These are phyloP conservation scores for Phalaenopsis equestris DNA, from an alignment of 106 monocot genomes.

Conservation along the genomic window DNA sequence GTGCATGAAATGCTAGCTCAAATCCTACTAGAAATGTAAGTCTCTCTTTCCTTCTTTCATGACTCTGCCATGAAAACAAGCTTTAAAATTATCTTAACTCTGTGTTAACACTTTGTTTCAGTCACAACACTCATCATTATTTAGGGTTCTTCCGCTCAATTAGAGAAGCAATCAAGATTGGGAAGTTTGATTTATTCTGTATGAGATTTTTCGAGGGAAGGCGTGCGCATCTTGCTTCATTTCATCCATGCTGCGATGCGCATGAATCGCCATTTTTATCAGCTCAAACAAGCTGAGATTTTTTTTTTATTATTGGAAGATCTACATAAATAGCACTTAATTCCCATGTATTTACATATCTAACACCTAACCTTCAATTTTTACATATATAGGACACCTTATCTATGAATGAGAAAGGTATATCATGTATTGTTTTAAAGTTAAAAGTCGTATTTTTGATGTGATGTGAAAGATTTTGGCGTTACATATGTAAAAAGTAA, in stretches of 20 bases:
- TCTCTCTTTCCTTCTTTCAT: not conserved
- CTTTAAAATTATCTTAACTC: not conserved
- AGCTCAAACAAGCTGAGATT: not conserved
- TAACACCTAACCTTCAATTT: too few relatives aligned
- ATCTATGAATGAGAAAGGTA: too few relatives aligned
- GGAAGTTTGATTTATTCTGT: slow-evolving; percentile 51
- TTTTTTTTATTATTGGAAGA: too few relatives aligned
- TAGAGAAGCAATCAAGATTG: slow-evolving; percentile 60
- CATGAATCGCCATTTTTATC: slow-evolving; percentile 10
- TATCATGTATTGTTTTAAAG: too few relatives aligned
- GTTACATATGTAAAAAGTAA: too few relatives aligned
- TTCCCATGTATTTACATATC: too few relatives aligned
- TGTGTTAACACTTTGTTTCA: slow-evolving; percentile 20
- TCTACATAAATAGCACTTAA: too few relatives aligned
- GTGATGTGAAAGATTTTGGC: too few relatives aligned
- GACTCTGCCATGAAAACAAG: not conserved
- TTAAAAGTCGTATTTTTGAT: too few relatives aligned
- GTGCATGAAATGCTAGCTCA: slow-evolving; percentile 96
- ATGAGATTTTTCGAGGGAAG: slow-evolving; percentile 49
- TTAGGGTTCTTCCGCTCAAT: slow-evolving; percentile 69
- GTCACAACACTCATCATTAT: slow-evolving; percentile 97
- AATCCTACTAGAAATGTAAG: slow-evolving; percentile 86
- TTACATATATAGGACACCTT: too few relatives aligned
- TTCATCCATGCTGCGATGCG: slow-evolving; percentile 16
- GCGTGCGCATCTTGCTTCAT: slow-evolving; percentile 34